Evolutionary conservation across 371 early-diverging fungal species (phyloP), one percentile per base, ranked within the genome.

Genomic region (Mortierella sp.): DNA sequence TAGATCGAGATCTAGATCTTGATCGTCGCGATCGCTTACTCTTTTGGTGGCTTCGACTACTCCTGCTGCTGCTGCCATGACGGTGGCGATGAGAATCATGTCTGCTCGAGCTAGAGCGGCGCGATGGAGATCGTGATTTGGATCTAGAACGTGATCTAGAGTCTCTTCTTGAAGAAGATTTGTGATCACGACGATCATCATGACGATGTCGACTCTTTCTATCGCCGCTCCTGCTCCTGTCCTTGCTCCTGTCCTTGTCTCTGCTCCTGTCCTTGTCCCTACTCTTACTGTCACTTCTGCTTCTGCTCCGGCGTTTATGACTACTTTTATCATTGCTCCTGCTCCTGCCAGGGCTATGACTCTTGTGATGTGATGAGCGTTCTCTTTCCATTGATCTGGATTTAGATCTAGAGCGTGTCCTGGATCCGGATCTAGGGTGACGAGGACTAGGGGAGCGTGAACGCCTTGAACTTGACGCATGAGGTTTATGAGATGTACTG

Each of bases 51-150:
- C 45, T 62, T 19, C 64, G 63, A 43, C 61, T 32, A 51, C 76
- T 47, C 13, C 62, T 61, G 17, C 72, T 64, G 59, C 68, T 59
- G 37, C 68, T 53, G 9, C 57, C 45, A 26, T 55, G 61, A 40
- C 56, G 61, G 17, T 31, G 62, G 60, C 58, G 60, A 4, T 49
- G 58, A 23, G 26, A 26, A 55, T 40, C n/a, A 31, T 42, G 43
- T 13, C 54, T 31, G 8, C 49, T 47, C 31, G 42, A 49, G 49
- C 66, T 61, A 7, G 70, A 72, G 10, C 55, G 63, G 4, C 67
- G 69, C 1, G 79, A 74, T 15, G 75, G 74, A 4, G 73, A 73
- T n/a, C 63, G 53, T 1, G 74, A 73, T 32, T 74, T 61, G 1
- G 77, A 68, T 17, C 66, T 53, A 1, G 76, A 75, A 22, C 70